Conservation (phyloP, 352 stramenopile genomes). For the Phytopythium helicoides region DNA sequence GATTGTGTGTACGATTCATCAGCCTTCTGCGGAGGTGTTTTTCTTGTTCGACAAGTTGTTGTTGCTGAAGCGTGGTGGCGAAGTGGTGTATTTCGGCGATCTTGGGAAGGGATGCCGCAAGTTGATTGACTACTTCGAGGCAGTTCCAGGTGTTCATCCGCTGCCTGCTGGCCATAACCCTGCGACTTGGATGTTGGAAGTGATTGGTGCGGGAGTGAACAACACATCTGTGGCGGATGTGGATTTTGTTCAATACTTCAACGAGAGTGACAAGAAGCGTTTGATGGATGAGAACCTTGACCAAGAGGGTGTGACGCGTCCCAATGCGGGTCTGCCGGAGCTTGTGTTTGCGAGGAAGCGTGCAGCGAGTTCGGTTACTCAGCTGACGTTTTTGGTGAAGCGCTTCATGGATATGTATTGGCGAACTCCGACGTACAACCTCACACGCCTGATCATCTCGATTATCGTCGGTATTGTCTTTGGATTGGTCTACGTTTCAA, state of each 20-base stretch:
- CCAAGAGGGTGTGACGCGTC: slow-evolving; percentile 11
- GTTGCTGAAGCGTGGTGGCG: slow-evolving; percentile 55
- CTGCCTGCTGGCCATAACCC: no score
- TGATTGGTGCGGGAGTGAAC: slow-evolving; percentile 45
- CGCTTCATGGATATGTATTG: no score
- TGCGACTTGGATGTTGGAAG: no score
- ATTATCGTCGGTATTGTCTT: slow-evolving; percentile 16
- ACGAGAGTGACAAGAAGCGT: slow-evolving; percentile 14
- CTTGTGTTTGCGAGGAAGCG: slow-evolving; percentile 23
- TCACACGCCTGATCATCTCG: slow-evolving; percentile 17
- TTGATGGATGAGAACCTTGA: slow-evolving; percentile 10
- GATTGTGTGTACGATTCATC: no score
- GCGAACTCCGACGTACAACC: slow-evolving; percentile 75
- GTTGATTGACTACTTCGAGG: no score
- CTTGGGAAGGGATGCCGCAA: slow-evolving; percentile 11
- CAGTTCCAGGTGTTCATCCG: no score
- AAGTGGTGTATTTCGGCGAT: slow-evolving; percentile 28
- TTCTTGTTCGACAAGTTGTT: slow-evolving; percentile 83
- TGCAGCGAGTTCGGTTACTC: slow-evolving; percentile 12
- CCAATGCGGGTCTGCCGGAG: slow-evolving; percentile 11
- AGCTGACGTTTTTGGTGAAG: slow-evolving; percentile 42
- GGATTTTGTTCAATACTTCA: slow-evolving; percentile 27
- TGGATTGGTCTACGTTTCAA: slow-evolving; percentile 11
- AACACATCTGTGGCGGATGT: slow-evolving; percentile 50
- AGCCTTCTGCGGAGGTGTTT: no score